Evolutionary conservation across 495 filamentous ascomycete genomes (phyloP), one percentile per base, ranked within the genome.

Genomic region (Hypoxylon intermedium): DNA sequence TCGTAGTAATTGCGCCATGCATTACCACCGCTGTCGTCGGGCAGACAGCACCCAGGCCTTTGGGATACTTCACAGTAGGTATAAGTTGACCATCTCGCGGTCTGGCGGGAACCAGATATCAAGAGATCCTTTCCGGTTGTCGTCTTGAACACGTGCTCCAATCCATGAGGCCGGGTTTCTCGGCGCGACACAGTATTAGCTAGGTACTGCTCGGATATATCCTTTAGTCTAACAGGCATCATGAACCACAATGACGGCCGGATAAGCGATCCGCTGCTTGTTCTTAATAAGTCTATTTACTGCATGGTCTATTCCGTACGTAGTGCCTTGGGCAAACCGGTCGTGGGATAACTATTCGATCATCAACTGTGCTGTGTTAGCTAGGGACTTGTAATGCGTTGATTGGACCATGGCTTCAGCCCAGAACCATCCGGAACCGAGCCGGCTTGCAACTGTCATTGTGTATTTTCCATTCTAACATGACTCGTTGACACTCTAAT

Each of bases 1-100:
- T 40, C 50, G 61, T 65, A 60, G 55, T 33, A 65, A 59, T 49
- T 46, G 61, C 55, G 59, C 61, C 61, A 54, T 16, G 20, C 9
- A 9, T 43, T 44, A 41, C 28, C 37, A 53, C 48, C 13, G 19
- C 23, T 13, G 33, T 49, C 19, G 20, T 46, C 41, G 53, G 45
- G 24, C 47, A 46, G 34, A 9, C 7, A 20, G 33, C n/a, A 5
- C 44, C 18, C 19, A 20, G 37, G 6, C 16, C 20, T 9, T 37
- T 28, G 28, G 30, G 59, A n/a, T n/a, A n/a, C n/a, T n/a, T n/a
- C n/a, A n/a, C n/a, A n/a, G 16, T 28, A 53, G 41, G 33, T 53
- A 26, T 37, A 11, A 2, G 30, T 28, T 5, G 20, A 19, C 34
- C 41, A 33, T 11, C 23, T 44, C 62, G 57, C 62, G 18, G 38